Base-by-base conservation (phyloP, 2,329 filamentous ascomycete genomes). In the Cladosporium oxysporum region DNA sequence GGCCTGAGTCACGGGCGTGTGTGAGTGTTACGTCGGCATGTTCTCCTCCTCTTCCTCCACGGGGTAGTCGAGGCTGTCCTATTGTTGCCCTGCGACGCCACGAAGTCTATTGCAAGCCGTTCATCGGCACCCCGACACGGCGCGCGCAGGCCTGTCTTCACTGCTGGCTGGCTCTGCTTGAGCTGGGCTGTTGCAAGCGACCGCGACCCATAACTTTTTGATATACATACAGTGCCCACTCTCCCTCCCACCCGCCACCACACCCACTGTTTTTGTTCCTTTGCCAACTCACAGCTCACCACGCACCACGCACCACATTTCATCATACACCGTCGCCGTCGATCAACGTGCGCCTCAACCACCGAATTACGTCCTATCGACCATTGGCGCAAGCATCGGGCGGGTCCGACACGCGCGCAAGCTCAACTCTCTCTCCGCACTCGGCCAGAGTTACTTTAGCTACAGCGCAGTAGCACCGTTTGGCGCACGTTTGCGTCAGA, bases 401-500 rank as follows among this genome's bases (percentile, higher is more conserved):
- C 35, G 61, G 61, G 50, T 55, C 61, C 61, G 61, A 57, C 61
- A 52, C 28, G 26, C 29, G 41, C 35, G 37, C 35, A 58, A 35
- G 35, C 57, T n/a, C 21, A 29, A 41, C 61, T 55, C 26, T 29
- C 31, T 62, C 61, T 63, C 61, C 61, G 61, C 50, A 63, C 35
- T 63, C 50, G 61, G 47, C 28, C 37, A 33, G n/a, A 35, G 50
- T 47, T 47, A 47, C 41, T 47, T 47, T 47, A 47, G 41, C 41
- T 47, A 11, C 14, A 47, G 35, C 3, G 57, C 12, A 26, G 26
- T 26, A 29, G 16, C 26, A 44, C 21, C 57, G 57, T 59, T 59
- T 59, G 57, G 57, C 57, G 61, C 61, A 63, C 33, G 50, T 63
- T 63, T 63, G 61, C 35, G 49, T 63, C 50, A 52, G 59, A 35